Evolutionary conservation across 192 early-diverging fungal species (phyloP).

Genomic region (Dissophora ornata): DNA sequence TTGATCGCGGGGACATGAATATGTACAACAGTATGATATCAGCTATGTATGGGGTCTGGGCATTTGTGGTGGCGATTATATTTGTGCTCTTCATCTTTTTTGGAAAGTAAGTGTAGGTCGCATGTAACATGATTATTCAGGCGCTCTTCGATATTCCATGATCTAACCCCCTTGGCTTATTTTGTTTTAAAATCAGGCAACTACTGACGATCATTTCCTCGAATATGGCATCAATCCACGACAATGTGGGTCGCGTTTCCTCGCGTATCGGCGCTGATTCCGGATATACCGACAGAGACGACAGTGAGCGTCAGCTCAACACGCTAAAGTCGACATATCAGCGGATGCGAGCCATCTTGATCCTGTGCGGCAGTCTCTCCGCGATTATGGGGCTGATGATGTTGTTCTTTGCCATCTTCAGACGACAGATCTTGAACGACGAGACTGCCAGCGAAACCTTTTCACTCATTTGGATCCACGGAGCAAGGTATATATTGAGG

Average conservation of each 20-base stretch:
- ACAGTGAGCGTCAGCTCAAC: slow-evolving; percentile 49
- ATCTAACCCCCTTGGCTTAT: too few relatives aligned
- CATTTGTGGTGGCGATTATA: slow-evolving; percentile 43
- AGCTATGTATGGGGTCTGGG: slow-evolving; percentile 52
- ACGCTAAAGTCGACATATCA: slow-evolving; percentile 48
- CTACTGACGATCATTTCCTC: slow-evolving; percentile 54
- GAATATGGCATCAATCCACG: slow-evolving; percentile 52
- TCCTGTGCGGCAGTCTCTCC: slow-evolving; percentile 42
- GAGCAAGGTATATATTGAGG: slow-evolving; percentile 51
- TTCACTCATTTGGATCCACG: slow-evolving; percentile 47
- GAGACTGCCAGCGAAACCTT: slow-evolving; percentile 38
- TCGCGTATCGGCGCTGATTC: slow-evolving; percentile 49
- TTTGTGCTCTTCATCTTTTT: slow-evolving; percentile 50
- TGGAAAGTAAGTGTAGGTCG: slow-evolving; percentile 42
- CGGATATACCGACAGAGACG: slow-evolving; percentile 49
- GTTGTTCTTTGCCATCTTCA: slow-evolving; percentile 49
- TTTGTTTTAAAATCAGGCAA: too few relatives aligned
- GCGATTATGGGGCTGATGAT: slow-evolving; percentile 54
- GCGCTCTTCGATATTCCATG: too few relatives aligned
- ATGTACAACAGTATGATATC: slow-evolving; percentile 39
- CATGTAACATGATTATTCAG: too few relatives aligned
- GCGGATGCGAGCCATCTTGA: slow-evolving; percentile 38
- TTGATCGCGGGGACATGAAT: slow-evolving; percentile 39
- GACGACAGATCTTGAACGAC: slow-evolving; percentile 40
- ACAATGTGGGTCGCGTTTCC: slow-evolving; percentile 43